Evolutionary conservation across 495 filamentous ascomycete genomes (phyloP), one percentile per base, ranked within the genome.

Genomic region (Cenococcum geophilum): DNA sequence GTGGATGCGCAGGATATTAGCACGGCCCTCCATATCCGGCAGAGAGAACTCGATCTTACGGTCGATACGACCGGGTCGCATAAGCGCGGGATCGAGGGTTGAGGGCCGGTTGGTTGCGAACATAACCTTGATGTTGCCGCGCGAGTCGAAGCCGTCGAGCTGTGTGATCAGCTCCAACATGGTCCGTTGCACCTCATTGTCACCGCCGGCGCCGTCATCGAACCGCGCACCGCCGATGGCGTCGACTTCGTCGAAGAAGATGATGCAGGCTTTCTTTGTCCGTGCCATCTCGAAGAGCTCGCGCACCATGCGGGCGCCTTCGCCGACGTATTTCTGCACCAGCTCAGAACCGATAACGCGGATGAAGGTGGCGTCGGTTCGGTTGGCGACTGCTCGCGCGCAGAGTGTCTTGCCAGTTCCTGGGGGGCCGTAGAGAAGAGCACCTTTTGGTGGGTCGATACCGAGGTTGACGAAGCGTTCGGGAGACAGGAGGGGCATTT

Each of bases 41-140:
- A 98, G 84, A 2, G 90, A 89, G 80, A 98, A 98, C 74, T 98
- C 93, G 71, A 98, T 97, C 79, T 98, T 98, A 66, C 93, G 83
- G 75, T 98, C 93, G 70, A 98, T 98, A 76, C 93, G 91, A 36
- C 93, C 93, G 10, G 93, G 93, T 74, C 93, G 83, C 89, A 98
- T 96, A 61, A 98, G 81, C 11, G 93, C 93, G 16, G 93, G 93
- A 70, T 98, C 93, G 48, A 98, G 80, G 14, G 92, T 98, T 6
- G 91, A 96, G 0, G 93, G 93, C 61, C 93, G 81, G 79, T 98
- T 98, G 69, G 93, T 98, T 61, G 93, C 93, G 71, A 98, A 98
- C 93, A 98, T 98, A 77, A 98, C 93, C 76, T 98, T 98, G 80
- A 98, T 98, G 76, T 98, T 98, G 71, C 93, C 93, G 70, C 93